Percentiles rank a stretch among this genome's conserved stretches.
phyloP scores from a whole-genome alignment of 305 asterid species.

The Fraxinus greggii region DNA sequence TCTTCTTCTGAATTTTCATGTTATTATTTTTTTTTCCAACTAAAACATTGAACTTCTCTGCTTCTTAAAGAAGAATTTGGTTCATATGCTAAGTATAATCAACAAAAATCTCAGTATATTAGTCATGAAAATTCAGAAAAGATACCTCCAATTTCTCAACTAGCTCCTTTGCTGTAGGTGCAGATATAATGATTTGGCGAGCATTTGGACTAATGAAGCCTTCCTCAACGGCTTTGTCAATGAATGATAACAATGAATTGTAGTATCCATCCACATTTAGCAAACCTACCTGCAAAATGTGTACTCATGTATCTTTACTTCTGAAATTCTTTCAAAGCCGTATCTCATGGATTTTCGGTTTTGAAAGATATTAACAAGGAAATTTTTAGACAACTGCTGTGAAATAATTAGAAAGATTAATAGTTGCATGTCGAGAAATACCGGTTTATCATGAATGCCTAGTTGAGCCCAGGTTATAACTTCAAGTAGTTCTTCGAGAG shows the following conservation, averaged over 20 bases:
- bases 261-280: conserved; percentile 28
- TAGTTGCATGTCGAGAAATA: neutral
- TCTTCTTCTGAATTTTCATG: neutral
- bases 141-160: conserved; percentile 75
- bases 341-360: neutral
- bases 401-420: neutral
- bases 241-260: conserved; percentile 21
- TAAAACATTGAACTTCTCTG: neutral
- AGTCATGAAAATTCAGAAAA: neutral
- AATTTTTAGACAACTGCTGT: neutral
- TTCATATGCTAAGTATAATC: neutral
- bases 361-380: neutral
- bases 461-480: conserved; percentile 31
- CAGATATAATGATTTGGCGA: conserved; percentile 83
- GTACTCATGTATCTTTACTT: neutral
- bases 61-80: neutral
- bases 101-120: neutral
- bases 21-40: neutral
- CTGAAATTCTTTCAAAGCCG: neutral
- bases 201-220: conserved; percentile 41
- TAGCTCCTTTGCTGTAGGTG: conserved; percentile 81
- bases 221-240: conserved; percentile 31
- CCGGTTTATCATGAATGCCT: conserved; percentile 30
- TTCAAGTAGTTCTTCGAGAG: conserved; percentile 24
- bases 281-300: conserved; percentile 28